Evolutionary conservation across 116 monocot genomes (phyloP).

Genomic region (Phalaenopsis hybrid): DNA sequence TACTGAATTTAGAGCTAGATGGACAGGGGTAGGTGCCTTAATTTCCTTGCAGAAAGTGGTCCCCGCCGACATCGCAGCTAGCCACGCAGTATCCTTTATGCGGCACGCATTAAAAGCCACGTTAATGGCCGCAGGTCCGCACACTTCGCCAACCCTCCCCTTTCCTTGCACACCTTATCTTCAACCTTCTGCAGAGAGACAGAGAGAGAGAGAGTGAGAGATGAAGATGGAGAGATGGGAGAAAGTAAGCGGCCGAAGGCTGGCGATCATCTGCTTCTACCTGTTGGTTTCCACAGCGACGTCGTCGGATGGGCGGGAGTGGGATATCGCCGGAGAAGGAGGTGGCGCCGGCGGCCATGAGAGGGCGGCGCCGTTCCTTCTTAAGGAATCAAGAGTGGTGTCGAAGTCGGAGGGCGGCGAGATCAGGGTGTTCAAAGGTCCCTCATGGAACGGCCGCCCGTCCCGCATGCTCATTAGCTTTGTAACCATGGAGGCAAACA

Average conservation of each 20-base stretch:
- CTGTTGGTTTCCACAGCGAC: background rate
- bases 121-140: too few relatives aligned
- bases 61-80: background rate
- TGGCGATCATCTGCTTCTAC: background rate
- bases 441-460: conserved; percentile 7
- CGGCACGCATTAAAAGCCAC: conserved; percentile 2
- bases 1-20: too few relatives aligned
- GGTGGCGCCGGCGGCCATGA: background rate
- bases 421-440: conserved; percentile 53
- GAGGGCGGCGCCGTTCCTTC: conserved; percentile 32
- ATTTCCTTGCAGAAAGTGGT: background rate
- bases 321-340: conserved; percentile 12
- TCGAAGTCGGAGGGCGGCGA: conserved; percentile 66
- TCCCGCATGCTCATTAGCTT: conserved; percentile 68
- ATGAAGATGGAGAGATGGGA: background rate
- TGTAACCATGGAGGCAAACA: conserved; percentile 86
- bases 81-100: background rate
- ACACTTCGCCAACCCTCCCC: background rate
- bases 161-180: background rate
- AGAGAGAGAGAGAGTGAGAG: background rate
- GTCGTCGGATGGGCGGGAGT: background rate
- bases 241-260: background rate
- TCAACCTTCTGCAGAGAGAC: background rate
- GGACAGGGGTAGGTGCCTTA: too few relatives aligned
- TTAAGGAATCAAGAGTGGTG: conserved; percentile 46